Base-by-base conservation (phyloP, 208 protist genomes). In the Trypanosomatidae sp. region DNA sequence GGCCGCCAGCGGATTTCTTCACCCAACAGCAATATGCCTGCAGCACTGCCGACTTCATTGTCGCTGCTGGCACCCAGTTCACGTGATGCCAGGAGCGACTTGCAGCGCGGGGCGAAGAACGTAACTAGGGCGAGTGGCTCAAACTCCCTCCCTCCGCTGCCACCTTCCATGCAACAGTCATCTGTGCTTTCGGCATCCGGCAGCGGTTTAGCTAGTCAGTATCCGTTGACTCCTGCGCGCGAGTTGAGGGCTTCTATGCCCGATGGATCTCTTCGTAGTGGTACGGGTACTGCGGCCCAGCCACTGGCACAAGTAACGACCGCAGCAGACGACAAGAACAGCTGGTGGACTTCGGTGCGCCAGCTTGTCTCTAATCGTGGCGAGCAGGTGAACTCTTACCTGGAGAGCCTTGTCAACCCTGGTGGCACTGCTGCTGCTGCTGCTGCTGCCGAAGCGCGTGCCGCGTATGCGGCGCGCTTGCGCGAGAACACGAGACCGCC, bases 381-480 rank as follows among this genome's bases (percentile, higher is more conserved):
- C 5, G 76, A 75, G 12, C 72, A 67, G 36, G 69, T 82, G 41
- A 77, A 67, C 50, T 6, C 49, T 3, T 87, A 87, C 44, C 47
- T 87, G 17, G 79, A 87, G 46, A 71, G 30, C n/a, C 58, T 87
- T 9, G 69, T 84, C 12, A 80, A 87, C 47, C 83, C 83, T 7
- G 64, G 71, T 41, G 68, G 68, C 12, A 36, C 43, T 13, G 73
- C 74, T 55, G 67, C 52, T 36, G 36, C 64, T 44, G 53, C 64
- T 39, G 36, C 36, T 19, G 59, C 49, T 22, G 25, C 66, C 30
- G 10, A 33, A 43, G 36, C 66, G 49, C 66, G 17, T 62, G 25
- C 13, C 6, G 12, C 9, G 69, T 5, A 41, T 25, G 69, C 59
- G 46, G 36, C 52, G 25, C 50, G 66, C 50, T 22, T 22, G 8